phyloP scores from a whole-genome alignment of 192 early-diverging fungal species.

The Umbelopsis sp. region DNA sequence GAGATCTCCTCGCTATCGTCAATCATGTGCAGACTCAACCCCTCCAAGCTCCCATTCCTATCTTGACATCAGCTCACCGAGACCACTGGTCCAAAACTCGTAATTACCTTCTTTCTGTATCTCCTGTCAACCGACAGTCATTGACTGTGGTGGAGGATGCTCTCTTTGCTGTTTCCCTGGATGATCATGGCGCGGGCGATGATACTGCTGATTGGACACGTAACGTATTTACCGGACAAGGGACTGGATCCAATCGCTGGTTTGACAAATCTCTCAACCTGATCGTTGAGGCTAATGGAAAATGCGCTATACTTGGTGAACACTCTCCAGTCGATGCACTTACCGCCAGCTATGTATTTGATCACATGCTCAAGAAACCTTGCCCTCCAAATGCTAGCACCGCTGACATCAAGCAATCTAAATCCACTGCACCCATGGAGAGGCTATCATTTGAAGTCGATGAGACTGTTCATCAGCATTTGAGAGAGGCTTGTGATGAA shows the following conservation, averaged over 20 bases:
- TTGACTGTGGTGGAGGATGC: conserved; percentile 69
- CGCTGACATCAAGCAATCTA: not conserved
- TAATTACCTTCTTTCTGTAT: conserved; percentile 61
- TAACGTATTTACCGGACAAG: conserved; percentile 49
- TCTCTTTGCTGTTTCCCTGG: conserved; percentile 76
- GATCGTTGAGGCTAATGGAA: conserved; percentile 79
- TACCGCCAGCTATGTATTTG: conserved; percentile 27
- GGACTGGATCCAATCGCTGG: conserved; percentile 87
- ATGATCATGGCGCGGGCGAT: conserved; percentile 57
- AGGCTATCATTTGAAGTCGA: not conserved
- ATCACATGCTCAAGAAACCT: conserved; percentile 24
- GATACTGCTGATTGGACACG: conserved; percentile 38
- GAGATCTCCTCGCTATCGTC: conserved; percentile 63
- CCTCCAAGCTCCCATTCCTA: conserved; percentile 58
- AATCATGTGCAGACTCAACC: conserved; percentile 45
- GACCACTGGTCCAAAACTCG: conserved; percentile 81
- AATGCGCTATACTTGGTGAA: conserved; percentile 62
- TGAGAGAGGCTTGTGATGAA: conserved; percentile 51
- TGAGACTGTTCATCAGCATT: not conserved
- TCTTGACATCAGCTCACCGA: conserved; percentile 79
- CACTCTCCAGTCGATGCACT: conserved; percentile 33
- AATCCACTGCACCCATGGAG: not conserved
- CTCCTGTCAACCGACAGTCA: conserved; percentile 60
- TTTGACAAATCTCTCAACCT: conserved; percentile 95
- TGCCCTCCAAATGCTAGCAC: not conserved